These are phyloP conservation scores for Solanum chaucha DNA, from an alignment of 257 asterid genomes.

Conservation along the genomic window DNA sequence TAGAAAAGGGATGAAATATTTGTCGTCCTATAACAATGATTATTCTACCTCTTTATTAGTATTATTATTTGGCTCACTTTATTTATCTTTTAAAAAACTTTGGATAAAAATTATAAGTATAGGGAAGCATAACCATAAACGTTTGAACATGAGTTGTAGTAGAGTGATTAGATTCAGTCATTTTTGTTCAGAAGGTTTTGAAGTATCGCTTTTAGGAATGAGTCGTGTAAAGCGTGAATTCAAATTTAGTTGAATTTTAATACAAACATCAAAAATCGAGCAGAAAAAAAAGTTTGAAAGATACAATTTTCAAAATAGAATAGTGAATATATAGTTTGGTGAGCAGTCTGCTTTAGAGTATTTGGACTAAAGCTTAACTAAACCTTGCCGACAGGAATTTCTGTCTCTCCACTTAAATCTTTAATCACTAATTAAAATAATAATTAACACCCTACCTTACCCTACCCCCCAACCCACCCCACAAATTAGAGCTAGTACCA, in stretches of 20 bases:
- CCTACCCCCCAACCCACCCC: not conserved
- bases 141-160: not conserved
- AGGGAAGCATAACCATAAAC: constrained; percentile 8
- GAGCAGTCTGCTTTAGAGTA: constrained; percentile 45
- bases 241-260: not conserved
- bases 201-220: not conserved
- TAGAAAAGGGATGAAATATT: constrained; percentile 10
- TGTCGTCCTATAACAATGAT: constrained; percentile 39
- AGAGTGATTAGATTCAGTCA: not conserved
- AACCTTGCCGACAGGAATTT: constrained; percentile 73
- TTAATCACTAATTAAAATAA: not conserved
- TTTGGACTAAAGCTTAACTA: constrained; percentile 20
- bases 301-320: constrained; percentile 5
- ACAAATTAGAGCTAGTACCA: not conserved
- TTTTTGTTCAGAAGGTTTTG: not conserved
- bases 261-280: accelerated
- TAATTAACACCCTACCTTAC: not conserved
- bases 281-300: not conserved
- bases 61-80: constrained; percentile 1
- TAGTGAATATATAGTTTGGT: constrained; percentile 26
- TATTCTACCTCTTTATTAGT: constrained; percentile 23
- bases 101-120: not conserved
- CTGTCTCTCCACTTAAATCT: constrained; percentile 48
- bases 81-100: not conserved
- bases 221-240: accelerated